Percentiles rank a stretch among this genome's conserved stretches.
These are phyloP conservation scores for Staphylotrichum tortipilum DNA, from an alignment of 495 filamentous ascomycete genomes.

Conservation along the genomic window DNA sequence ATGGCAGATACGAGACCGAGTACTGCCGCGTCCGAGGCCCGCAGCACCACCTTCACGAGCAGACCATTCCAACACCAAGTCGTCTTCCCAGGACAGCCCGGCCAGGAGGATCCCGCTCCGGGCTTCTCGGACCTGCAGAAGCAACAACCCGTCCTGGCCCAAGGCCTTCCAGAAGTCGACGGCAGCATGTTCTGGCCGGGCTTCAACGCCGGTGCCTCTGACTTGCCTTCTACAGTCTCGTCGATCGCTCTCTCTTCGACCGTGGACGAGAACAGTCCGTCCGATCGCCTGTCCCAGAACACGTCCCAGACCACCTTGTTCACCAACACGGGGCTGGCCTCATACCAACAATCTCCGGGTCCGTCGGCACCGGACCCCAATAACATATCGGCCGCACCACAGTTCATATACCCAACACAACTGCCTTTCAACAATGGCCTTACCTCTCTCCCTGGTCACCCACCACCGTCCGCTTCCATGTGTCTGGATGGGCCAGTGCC, in stretches of 20 bases:
- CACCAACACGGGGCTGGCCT: neutral
- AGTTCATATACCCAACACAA: conserved; percentile 16
- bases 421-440: conserved; percentile 3
- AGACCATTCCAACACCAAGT: conserved; percentile 1
- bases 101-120: neutral
- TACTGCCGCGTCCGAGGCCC: conserved; percentile 13
- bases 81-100: conserved; percentile 6
- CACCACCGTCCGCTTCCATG: conserved; percentile 12
- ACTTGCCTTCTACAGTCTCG: conserved; percentile 17
- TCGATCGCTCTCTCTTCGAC: conserved; percentile 19
- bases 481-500: conserved; percentile 18
- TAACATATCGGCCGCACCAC: conserved; percentile 3
- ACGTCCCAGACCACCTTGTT: conserved; percentile 25
- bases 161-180: conserved; percentile 9
- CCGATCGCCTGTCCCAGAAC: conserved; percentile 19
- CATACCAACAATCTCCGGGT: conserved; percentile 8
- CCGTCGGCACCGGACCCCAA: neutral
- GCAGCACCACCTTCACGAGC: conserved; percentile 9
- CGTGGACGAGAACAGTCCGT: conserved; percentile 10
- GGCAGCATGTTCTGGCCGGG: conserved; percentile 20
- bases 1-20: conserved; percentile 11
- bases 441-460: neutral
- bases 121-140: conserved; percentile 12
- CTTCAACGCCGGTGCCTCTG: conserved; percentile 9
- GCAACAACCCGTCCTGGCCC: neutral